Evolutionary conservation across 108 stramenopile genomes (phyloP).

Genomic region (Stephanodiscus triporus): DNA sequence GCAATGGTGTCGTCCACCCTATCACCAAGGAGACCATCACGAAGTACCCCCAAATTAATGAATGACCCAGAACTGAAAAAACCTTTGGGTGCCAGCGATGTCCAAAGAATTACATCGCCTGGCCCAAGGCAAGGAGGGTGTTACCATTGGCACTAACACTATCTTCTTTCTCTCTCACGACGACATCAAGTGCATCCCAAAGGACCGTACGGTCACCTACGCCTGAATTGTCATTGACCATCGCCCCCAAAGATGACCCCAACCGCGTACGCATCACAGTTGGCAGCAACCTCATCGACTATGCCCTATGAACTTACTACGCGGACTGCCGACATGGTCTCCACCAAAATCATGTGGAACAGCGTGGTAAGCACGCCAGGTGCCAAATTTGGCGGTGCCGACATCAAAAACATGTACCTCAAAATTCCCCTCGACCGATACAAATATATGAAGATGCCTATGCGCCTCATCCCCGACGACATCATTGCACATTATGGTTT

Average conservation of each 20-base stretch:
- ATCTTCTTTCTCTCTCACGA: background rate
- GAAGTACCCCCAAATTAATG: background rate
- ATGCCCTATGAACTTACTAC: conserved; percentile 22
- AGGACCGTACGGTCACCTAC: conserved; percentile 24
- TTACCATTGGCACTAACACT: background rate
- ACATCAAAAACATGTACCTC: conserved; percentile 23
- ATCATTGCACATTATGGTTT: conserved; percentile 41
- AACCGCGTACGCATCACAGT: conserved; percentile 35
- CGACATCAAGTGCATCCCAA: conserved; percentile 6
- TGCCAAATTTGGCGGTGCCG: conserved; percentile 3
- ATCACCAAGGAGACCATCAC: background rate
- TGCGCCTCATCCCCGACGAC: conserved; percentile 16
- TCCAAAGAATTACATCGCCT: background rate
- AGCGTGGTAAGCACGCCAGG: conserved; percentile 26
- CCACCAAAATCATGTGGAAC: conserved; percentile 34
- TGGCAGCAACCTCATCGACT: conserved; percentile 44
- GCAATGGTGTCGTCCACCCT: background rate
- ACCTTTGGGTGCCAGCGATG: background rate
- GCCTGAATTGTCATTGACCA: conserved; percentile 24
- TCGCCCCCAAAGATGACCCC: conserved; percentile 26
- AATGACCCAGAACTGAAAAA: background rate
- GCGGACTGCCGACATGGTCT: conserved; percentile 17
- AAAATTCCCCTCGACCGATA: conserved; percentile 7
- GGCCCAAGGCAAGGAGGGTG: background rate
- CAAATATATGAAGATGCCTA: conserved; percentile 53